A percentile compares a stretch with the other conserved stretches of the same genome.
Conservation (phyloP, 2,329 filamentous ascomycete species). For the Eutypella sp. region DNA sequence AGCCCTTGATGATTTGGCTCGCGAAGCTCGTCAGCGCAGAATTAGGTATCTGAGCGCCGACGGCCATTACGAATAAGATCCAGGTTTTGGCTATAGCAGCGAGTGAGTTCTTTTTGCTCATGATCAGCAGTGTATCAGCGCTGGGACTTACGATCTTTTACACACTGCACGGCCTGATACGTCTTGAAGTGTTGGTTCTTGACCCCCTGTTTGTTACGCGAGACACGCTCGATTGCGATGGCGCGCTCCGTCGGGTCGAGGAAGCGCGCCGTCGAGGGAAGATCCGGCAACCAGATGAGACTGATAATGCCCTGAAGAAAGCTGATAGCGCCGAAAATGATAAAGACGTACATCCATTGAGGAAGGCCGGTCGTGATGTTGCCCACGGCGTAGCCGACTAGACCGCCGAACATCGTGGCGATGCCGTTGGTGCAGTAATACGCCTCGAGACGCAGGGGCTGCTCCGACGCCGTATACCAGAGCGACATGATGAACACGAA, state of each 20-base stretch:
- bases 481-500: slow-evolving; percentile 30
- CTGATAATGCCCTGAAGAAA: slow-evolving; percentile 51
- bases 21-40: slow-evolving; percentile 46
- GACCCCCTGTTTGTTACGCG: slow-evolving; percentile 46
- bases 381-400: slow-evolving; percentile 53
- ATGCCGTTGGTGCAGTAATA: slow-evolving; percentile 57
- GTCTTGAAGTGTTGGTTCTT: slow-evolving; percentile 47
- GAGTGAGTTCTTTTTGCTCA: not conserved
- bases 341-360: slow-evolving; percentile 39
- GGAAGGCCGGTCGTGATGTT: slow-evolving; percentile 38
- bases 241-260: slow-evolving; percentile 51
- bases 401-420: slow-evolving; percentile 56
- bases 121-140: not conserved
- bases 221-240: slow-evolving; percentile 48
- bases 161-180: slow-evolving; percentile 42
- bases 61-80: slow-evolving; percentile 49
- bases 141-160: slow-evolving; percentile 32
- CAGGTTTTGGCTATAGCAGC: slow-evolving; percentile 39
- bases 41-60: slow-evolving; percentile 51
- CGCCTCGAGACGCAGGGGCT: slow-evolving; percentile 46
- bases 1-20: slow-evolving; percentile 20
- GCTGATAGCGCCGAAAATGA: slow-evolving; percentile 54
- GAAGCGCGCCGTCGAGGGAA: slow-evolving; percentile 57
- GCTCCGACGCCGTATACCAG: slow-evolving; percentile 38
- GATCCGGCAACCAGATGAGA: slow-evolving; percentile 56